phyloP scores from a whole-genome alignment of 768 basidiomycete species.

The Suillus lakei region DNA sequence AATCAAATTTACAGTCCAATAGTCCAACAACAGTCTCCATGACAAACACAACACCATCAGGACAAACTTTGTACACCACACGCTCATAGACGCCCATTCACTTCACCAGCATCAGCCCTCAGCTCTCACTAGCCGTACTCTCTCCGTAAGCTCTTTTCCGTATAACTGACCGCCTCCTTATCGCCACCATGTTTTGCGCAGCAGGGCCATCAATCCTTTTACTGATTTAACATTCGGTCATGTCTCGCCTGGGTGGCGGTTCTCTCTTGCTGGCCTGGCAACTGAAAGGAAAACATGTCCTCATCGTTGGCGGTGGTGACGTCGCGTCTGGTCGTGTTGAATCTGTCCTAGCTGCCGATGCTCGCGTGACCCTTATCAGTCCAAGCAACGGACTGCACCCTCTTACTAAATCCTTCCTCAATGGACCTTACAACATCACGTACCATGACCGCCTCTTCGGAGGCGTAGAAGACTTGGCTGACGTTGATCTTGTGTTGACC shows the following conservation, averaged over 20 bases:
- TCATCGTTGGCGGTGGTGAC: constrained; percentile 93
- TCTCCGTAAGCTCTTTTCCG: not conserved
- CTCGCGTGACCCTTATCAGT: constrained; percentile 75
- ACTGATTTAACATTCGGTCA: not conserved
- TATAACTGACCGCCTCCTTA: not conserved
- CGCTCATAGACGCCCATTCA: not conserved
- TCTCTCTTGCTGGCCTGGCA: constrained; percentile 95
- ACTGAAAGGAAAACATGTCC: constrained; percentile 79
- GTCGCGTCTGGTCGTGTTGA: constrained; percentile 90
- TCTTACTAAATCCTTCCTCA: constrained; percentile 58
- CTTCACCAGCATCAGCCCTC: not conserved
- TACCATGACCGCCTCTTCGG: constrained; percentile 74
- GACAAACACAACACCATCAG: constrained; percentile 13
- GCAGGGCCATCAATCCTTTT: constrained; percentile 6
- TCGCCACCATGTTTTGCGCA: not conserved
- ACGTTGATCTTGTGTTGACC: constrained; percentile 86
- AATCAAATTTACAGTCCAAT: constrained; percentile 3
- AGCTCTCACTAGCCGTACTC: not conserved
- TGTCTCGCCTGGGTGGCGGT: constrained; percentile 48
- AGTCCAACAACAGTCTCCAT: constrained; percentile 31
- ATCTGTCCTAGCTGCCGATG: constrained; percentile 82
- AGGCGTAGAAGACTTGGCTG: constrained; percentile 66
- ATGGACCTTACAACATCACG: constrained; percentile 52
- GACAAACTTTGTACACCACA: not conserved
- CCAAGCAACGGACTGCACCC: constrained; percentile 70